These are phyloP conservation scores for Saitozyma podzolica DNA, from an alignment of 768 basidiomycete genomes.

Conservation along the genomic window DNA sequence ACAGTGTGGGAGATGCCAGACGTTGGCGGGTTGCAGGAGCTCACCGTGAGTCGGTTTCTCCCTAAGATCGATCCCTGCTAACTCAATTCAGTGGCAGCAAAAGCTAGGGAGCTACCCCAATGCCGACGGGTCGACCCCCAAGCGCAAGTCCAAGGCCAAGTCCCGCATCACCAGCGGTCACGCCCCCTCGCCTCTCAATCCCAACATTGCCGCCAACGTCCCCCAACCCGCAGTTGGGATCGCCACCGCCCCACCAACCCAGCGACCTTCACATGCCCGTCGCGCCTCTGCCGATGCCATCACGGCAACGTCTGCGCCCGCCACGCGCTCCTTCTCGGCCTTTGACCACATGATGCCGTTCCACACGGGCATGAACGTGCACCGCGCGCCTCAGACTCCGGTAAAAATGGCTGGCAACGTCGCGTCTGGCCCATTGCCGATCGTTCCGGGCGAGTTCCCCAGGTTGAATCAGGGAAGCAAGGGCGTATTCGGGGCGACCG, in stretches of 20 bases:
- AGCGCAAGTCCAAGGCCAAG: not conserved
- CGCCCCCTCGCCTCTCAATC: not conserved
- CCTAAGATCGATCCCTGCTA: not conserved
- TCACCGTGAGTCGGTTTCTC: not conserved
- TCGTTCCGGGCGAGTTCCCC: constrained; percentile 36
- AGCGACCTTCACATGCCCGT: not conserved
- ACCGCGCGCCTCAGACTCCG: constrained; percentile 44
- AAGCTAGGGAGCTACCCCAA: not conserved
- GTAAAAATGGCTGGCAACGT: constrained; percentile 14
- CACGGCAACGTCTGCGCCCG: not conserved
- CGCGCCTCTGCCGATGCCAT: not conserved
- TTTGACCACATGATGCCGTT: constrained; percentile 16
- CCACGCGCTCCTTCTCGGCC: too few species aligned
- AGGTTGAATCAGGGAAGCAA: constrained; percentile 14
- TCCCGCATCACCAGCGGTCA: not conserved
- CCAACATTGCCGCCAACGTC: not conserved
- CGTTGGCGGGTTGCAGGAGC: not conserved
- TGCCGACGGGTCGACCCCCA: not conserved
- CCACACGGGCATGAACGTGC: constrained; percentile 37
- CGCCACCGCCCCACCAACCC: not conserved
- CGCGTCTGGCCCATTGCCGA: constrained; percentile 19
- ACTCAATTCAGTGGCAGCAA: not conserved
- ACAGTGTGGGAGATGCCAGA: constrained; percentile 2
- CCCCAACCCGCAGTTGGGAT: not conserved
- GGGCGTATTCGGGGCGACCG: not conserved